phyloP scores from a whole-genome alignment of 2,329 filamentous ascomycete species.

The Trichoderma sp. region DNA sequence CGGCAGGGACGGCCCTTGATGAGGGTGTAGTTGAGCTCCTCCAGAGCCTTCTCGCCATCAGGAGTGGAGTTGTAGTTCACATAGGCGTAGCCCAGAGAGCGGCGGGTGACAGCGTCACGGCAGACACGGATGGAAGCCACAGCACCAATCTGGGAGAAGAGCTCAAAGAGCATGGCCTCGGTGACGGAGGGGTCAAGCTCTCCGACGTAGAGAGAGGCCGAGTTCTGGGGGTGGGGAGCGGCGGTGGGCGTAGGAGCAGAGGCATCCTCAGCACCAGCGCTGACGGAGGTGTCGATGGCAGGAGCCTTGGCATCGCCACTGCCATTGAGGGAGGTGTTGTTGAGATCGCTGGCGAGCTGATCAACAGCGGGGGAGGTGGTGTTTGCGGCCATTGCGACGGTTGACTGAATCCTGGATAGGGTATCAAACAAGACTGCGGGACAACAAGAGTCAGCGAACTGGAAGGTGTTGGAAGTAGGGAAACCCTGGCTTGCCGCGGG shows the following conservation, averaged over 20 bases:
- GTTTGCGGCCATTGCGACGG: conserved; percentile 58
- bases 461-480: not conserved
- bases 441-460: conserved; percentile 13
- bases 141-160: conserved; percentile 98
- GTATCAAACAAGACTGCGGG: conserved; percentile 26
- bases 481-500: not conserved
- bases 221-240: conserved; percentile 80
- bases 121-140: conserved; percentile 99
- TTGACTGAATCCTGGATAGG: conserved; percentile 23
- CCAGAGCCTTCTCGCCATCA: conserved; percentile 96
- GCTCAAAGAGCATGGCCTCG: conserved; percentile 99
- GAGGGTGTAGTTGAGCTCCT: conserved; percentile 99
- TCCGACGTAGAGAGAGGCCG: conserved; percentile 97
- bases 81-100: conserved; percentile 98
- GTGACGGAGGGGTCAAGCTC: conserved; percentile 98
- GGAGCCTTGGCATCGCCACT: conserved; percentile 67
- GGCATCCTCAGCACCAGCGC: conserved; percentile 57
- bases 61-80: conserved; percentile 99
- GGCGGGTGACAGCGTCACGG: conserved; percentile 97
- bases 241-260: conserved; percentile 74
- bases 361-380: conserved; percentile 66
- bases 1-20: conserved; percentile 99
- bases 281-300: conserved; percentile 74
- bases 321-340: conserved; percentile 70
- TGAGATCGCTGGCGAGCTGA: conserved; percentile 78